Evolutionary conservation across 306 rosid species (phyloP).

Genomic region (Rosa lucieae): DNA sequence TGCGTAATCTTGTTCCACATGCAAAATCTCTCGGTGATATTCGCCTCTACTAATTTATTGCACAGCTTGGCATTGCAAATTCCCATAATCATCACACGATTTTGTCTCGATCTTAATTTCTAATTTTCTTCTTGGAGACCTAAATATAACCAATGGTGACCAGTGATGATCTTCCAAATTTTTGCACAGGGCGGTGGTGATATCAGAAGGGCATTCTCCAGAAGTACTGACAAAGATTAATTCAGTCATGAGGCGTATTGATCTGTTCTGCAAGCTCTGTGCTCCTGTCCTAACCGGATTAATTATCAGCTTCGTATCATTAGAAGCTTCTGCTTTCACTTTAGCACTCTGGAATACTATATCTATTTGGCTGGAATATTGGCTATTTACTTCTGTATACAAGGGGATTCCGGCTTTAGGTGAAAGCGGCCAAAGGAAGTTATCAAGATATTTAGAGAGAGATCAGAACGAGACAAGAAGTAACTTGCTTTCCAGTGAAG

Average conservation of each 20-base stretch:
- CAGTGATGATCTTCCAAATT: no score
- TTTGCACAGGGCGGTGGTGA: slow-evolving; percentile 28
- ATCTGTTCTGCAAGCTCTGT: slow-evolving; percentile 72
- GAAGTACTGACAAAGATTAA: slow-evolving; percentile 64
- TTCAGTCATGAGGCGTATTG: slow-evolving; percentile 71
- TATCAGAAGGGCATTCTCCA: slow-evolving; percentile 66
- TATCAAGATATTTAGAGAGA: slow-evolving; percentile 33
- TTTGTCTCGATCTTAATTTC: no score
- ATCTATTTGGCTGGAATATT: slow-evolving; percentile 73
- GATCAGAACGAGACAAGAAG: slow-evolving; percentile 31
- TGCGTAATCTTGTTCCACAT: no score
- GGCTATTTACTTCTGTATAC: slow-evolving; percentile 77
- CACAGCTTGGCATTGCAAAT: no score
- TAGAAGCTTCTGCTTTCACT: slow-evolving; percentile 75
- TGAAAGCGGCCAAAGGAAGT: slow-evolving; percentile 52
- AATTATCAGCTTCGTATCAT: slow-evolving; percentile 71
- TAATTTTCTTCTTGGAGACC: no score
- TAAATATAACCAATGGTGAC: no score
- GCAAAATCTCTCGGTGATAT: no score
- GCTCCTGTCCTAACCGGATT: no score
- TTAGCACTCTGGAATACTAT: slow-evolving; percentile 65
- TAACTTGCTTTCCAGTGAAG: slow-evolving; percentile 25
- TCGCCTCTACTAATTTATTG: no score
- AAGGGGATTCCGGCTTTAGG: slow-evolving; percentile 66
- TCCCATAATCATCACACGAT: no score